Percentiles rank a stretch among this genome's conserved stretches.
These are phyloP conservation scores for Evernia prunastri DNA, from an alignment of 495 filamentous ascomycete genomes.

Conservation along the genomic window DNA sequence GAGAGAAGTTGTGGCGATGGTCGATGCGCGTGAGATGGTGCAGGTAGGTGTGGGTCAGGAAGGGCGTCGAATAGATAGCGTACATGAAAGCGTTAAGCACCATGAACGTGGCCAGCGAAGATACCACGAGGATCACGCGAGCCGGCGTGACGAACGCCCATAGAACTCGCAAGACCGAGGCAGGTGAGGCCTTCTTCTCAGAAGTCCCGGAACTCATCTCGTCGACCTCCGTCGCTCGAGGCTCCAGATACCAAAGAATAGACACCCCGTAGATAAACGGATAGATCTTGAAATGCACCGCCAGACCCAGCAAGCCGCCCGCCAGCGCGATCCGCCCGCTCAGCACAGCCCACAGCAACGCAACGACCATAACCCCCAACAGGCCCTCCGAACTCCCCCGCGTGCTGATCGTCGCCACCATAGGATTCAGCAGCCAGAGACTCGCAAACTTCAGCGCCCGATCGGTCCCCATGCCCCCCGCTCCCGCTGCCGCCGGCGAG, in stretches of 20 bases:
- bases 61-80: slow-evolving; percentile 59
- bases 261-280: slow-evolving; percentile 89
- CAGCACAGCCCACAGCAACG: slow-evolving; percentile 73
- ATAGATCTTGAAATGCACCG: slow-evolving; percentile 97
- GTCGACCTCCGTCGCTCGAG: slow-evolving; percentile 12
- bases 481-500: slow-evolving; percentile 29
- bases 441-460: slow-evolving; percentile 65
- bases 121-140: slow-evolving; percentile 54
- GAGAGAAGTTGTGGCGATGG: slow-evolving; percentile 96
- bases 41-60: slow-evolving; percentile 81
- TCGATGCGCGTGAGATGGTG: slow-evolving; percentile 91
- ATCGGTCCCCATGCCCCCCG: slow-evolving; percentile 41
- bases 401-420: slow-evolving; percentile 95
- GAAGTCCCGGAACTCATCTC: neutral
- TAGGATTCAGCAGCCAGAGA: slow-evolving; percentile 93
- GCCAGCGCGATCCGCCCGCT: slow-evolving; percentile 53
- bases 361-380: slow-evolving; percentile 73
- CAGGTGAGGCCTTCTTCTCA: neutral
- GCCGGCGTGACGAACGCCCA: slow-evolving; percentile 54
- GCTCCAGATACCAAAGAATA: slow-evolving; percentile 82
- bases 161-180: slow-evolving; percentile 22
- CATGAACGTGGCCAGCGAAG: slow-evolving; percentile 64
- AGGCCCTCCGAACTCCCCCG: slow-evolving; percentile 89
- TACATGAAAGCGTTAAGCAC: slow-evolving; percentile 74
- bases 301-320: slow-evolving; percentile 69